These are phyloP conservation scores for Neurospora hispaniola DNA, from an alignment of 495 filamentous ascomycete species.

Conservation along the genomic window DNA sequence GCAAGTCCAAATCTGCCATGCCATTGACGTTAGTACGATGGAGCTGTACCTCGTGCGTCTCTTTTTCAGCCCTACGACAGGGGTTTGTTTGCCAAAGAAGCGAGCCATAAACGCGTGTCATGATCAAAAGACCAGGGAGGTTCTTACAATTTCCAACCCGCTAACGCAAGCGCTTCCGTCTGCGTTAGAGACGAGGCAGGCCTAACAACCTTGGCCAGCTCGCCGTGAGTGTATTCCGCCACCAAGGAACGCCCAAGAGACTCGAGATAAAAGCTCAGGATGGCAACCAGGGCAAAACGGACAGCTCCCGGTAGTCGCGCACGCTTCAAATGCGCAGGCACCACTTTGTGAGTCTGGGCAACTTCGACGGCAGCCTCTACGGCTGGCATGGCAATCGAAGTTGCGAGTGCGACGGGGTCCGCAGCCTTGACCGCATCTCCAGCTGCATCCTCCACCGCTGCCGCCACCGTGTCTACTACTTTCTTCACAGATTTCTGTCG, in stretches of 20 bases:
- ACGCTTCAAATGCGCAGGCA: background rate
- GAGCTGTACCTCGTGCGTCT: constrained; percentile 14
- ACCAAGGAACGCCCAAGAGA: constrained; percentile 45
- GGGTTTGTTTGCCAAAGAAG: background rate
- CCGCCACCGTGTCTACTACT: background rate
- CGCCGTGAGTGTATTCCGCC: constrained; percentile 35
- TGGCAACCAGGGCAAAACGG: constrained; percentile 52
- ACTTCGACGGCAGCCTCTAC: background rate
- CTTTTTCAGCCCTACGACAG: constrained; percentile 13
- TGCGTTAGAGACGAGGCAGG: constrained; percentile 47
- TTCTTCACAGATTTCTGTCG: background rate
- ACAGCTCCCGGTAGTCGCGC: constrained; percentile 40
- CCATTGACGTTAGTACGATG: constrained; percentile 16
- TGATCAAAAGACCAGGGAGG: background rate
- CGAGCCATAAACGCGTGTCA: background rate
- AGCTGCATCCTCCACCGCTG: background rate
- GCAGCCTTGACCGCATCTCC: background rate
- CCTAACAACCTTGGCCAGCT: constrained; percentile 53
- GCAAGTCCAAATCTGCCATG: constrained; percentile 49
- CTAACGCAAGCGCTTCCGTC: constrained; percentile 48
- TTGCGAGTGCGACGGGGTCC: background rate
- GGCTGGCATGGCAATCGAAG: background rate
- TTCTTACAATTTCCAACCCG: constrained; percentile 54
- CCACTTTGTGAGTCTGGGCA: background rate
- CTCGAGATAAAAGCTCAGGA: constrained; percentile 52